These are phyloP conservation scores for Pythium coloratum DNA, from an alignment of 352 stramenopile genomes.

Conservation along the genomic window DNA sequence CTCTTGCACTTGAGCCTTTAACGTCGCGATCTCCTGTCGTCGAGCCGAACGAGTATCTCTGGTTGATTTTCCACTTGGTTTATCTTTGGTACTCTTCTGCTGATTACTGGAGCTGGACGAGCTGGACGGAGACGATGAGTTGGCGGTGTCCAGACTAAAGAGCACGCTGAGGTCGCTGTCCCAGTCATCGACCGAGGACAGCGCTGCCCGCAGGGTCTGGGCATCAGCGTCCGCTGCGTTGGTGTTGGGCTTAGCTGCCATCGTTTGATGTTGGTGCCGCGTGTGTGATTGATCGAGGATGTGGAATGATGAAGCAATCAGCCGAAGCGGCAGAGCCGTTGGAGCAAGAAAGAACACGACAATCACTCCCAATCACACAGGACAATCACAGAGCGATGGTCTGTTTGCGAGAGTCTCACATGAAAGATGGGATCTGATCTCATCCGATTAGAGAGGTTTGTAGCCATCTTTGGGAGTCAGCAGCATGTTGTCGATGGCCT, in stretches of 20 bases:
- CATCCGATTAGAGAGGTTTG: too few species aligned
- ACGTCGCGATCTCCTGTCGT: not conserved
- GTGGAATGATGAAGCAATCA: too few species aligned
- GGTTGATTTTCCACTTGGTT: too few species aligned
- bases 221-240: too few species aligned
- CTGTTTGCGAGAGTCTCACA: too few species aligned
- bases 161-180: not conserved
- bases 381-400: too few species aligned
- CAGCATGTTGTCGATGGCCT: slow-evolving; percentile 1
- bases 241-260: too few species aligned
- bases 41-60: not conserved
- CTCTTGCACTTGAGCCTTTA: slow-evolving; percentile 12
- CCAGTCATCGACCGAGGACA: not conserved
- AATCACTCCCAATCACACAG: too few species aligned
- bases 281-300: too few species aligned
- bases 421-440: too few species aligned
- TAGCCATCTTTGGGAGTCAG: not conserved
- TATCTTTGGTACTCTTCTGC: not conserved
- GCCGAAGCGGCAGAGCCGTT: not conserved
- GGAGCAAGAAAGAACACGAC: too few species aligned
- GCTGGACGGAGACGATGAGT: too few species aligned
- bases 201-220: not conserved
- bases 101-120: not conserved
- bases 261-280: not conserved
- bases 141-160: not conserved